Conservation (phyloP, 164 flowering plant species). For the Kalanchoe fedtschenkoi region DNA sequence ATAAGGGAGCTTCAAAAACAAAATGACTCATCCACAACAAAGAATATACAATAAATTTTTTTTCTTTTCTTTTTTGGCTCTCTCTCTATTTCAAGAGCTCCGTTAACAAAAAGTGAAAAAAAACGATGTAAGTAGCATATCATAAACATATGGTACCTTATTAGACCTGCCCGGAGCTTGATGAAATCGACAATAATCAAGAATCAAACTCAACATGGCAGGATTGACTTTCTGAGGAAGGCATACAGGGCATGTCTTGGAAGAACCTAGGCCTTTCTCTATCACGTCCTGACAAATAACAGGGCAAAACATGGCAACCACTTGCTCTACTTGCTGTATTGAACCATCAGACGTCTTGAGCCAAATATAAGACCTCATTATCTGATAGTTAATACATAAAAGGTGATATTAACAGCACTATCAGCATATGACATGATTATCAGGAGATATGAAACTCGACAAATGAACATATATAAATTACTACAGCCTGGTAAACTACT, state of each 20-base stretch:
- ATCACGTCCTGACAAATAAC: constrained; percentile 67
- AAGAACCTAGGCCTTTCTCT: constrained; percentile 70
- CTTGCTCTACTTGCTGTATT: constrained; percentile 91
- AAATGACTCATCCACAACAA: not conserved
- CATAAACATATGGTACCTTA: constrained; percentile 35
- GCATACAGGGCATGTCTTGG: constrained; percentile 66
- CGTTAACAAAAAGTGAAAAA: not conserved
- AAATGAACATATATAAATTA: not conserved
- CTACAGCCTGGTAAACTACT: not conserved
- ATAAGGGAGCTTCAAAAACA: not conserved
- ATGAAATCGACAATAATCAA: constrained; percentile 90
- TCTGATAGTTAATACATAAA: constrained; percentile 12
- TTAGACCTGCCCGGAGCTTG: constrained; percentile 87
- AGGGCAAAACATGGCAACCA: constrained; percentile 90
- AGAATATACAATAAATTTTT: too few species aligned
- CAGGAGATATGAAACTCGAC: not conserved
- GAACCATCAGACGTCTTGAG: constrained; percentile 90
- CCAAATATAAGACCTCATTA: constrained; percentile 90
- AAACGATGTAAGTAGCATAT: not conserved
- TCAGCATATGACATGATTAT: not conserved
- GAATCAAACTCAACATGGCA: constrained; percentile 55
- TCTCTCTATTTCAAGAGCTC: not conserved
- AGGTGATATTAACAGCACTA: not conserved
- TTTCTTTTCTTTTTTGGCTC: not conserved
- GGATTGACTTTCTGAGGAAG: constrained; percentile 85